A percentile compares a stretch with the other conserved stretches of the same genome.
Conservation (phyloP, 441 rosid species). For the Jatropha podagrica region DNA sequence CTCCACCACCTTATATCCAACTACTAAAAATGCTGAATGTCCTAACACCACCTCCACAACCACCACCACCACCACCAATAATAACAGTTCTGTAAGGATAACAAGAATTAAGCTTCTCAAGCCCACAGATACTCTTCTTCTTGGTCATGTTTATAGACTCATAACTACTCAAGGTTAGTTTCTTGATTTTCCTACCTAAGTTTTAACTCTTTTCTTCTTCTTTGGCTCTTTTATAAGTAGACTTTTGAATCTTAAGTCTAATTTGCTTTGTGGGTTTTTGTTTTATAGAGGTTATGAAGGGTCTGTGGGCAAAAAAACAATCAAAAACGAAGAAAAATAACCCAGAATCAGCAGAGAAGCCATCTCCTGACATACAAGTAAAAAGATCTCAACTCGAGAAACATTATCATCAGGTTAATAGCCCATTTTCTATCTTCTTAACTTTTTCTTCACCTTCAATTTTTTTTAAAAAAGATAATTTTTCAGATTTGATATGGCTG, state of each 20-base stretch:
- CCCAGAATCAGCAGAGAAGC: conserved; percentile 32
- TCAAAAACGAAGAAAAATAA: conserved; percentile 54
- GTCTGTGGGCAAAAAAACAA: conserved; percentile 63
- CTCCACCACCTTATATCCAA: conserved; percentile 66
- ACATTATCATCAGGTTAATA: conserved; percentile 42
- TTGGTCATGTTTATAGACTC: conserved; percentile 85
- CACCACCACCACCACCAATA: conserved; percentile 7
- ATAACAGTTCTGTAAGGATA: conserved; percentile 47
- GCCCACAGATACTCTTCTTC: conserved; percentile 71
- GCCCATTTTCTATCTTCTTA: neutral
- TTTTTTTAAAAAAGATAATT: neutral
- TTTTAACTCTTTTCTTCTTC: neutral
- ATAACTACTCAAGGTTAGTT: conserved; percentile 67
- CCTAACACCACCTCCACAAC: conserved; percentile 16
- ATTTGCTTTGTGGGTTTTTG: conserved; percentile 14
- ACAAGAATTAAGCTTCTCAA: conserved; percentile 92
- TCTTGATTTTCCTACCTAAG: neutral
- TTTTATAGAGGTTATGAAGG: conserved; percentile 75
- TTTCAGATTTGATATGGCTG: neutral
- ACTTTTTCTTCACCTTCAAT: neutral
- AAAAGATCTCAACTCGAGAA: conserved; percentile 42
- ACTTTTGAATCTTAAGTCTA: conserved; percentile 8
- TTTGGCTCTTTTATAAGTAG: neutral
- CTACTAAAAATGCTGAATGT: conserved; percentile 22
- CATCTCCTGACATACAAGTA: conserved; percentile 25